Evolutionary conservation across 2,329 filamentous ascomycete species (phyloP), one percentile per base, ranked within the genome.

Genomic region (Dothidotthia symphoricarpi): DNA sequence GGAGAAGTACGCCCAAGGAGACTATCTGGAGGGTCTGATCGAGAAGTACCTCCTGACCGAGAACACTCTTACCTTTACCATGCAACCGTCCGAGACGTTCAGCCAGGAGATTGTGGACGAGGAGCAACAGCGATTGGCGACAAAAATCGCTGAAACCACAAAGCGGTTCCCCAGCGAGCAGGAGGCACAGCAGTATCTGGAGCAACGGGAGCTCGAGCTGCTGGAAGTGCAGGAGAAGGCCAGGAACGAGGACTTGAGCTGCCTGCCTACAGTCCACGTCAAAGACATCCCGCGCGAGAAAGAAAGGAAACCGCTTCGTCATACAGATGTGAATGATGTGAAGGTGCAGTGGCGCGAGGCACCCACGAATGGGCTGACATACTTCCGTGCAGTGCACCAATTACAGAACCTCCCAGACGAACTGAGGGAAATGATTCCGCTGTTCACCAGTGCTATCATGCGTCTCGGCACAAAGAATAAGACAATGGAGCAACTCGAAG

Each of bases 371-470:
- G 93, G 93, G 0, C 72, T 98, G 41, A 97, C 91, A 1, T 98
- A 98, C 64, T 95, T 98, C 73, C 84, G 90, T 42, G 89, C 88
- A 3, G 80, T 97, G 64, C 89, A 94, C 61, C 76, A 80, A 0
- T 75, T 97, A 37, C 77, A 87, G 29, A 81, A 85, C 44, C 72
- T 98, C 11, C 88, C 91, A 0, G 83, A 91, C 45, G 88, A 96
- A 47, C 76, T 97, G 35, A 80, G 93, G 35, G 76, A 87, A 53
- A 74, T 97, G 41, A 79, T 97, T 31, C 93, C 93, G 1, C 72
- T 98, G 0, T 97, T 97, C 62, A 89, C 87, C 11, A 90, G 95
- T 61, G 83, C 86, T 25, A 83, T 98, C 45, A 93, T 96, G 86
- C 85, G 93, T 14, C 77, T 98, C 7, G 93, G 93, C 11, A 98